Evolutionary conservation across 1,139 yeast species (phyloP).

Genomic region (Nadsonia starkeyi-henricii): DNA sequence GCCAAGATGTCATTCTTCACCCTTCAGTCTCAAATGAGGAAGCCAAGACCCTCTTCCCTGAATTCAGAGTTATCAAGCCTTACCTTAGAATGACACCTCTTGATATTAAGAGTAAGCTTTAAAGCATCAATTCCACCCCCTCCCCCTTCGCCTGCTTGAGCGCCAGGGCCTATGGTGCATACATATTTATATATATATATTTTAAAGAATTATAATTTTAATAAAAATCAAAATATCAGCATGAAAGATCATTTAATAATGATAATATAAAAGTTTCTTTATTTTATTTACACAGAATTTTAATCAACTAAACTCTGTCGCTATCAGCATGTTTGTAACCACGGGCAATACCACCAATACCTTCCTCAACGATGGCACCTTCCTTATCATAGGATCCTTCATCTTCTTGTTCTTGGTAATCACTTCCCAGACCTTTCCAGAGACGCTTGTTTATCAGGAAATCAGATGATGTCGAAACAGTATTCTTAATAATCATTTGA

Average conservation of each 20-base stretch:
- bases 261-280: too few species aligned
- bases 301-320: constrained; percentile 7
- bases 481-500: constrained; percentile 52
- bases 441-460: constrained; percentile 48
- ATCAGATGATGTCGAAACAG: constrained; percentile 82
- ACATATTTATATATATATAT: too few species aligned
- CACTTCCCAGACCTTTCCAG: constrained; percentile 93
- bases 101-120: constrained; percentile 6
- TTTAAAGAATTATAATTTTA: too few species aligned
- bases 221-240: too few species aligned
- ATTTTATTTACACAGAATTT: too few species aligned
- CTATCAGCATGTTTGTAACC: constrained; percentile 40
- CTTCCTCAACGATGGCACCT: constrained; percentile 54
- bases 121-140: too few species aligned
- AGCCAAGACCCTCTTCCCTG: constrained; percentile 61
- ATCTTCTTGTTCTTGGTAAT: constrained; percentile 29
- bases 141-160: too few species aligned
- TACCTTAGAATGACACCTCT: constrained; percentile 51
- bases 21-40: constrained; percentile 58
- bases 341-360: constrained; percentile 78
- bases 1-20: constrained; percentile 75
- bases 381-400: constrained; percentile 30
- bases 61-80: constrained; percentile 64
- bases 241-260: too few species aligned
- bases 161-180: too few species aligned